Conservation (phyloP, 176 grass and related monocot species). For the Ensete ventricosum region DNA sequence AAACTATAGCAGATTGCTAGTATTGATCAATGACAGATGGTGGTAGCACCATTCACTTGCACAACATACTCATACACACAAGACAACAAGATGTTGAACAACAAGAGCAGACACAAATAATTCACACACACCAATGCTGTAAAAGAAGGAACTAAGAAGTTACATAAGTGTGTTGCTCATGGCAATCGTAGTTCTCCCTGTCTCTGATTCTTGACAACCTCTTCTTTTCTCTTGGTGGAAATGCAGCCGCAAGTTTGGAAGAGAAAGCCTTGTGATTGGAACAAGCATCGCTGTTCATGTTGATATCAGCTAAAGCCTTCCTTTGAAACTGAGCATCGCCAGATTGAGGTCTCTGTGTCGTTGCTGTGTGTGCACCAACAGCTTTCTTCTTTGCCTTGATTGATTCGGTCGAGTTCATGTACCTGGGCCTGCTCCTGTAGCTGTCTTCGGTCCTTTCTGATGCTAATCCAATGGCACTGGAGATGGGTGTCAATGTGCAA, state of each 20-base stretch:
- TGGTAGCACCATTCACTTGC: too few relatives aligned
- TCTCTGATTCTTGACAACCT: conserved; percentile 42
- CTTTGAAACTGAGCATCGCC: conserved; percentile 13
- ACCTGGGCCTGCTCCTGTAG: conserved; percentile 29
- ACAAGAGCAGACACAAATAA: too few relatives aligned
- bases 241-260: conserved; percentile 1
- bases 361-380: neutral
- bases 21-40: too few relatives aligned
- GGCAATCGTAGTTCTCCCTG: conserved; percentile 59
- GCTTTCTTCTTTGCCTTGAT: conserved; percentile 53
- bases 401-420: conserved; percentile 74
- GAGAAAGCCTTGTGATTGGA: conserved; percentile 36
- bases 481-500: conserved; percentile 1
- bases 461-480: neutral
- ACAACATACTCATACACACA: too few relatives aligned
- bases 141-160: too few relatives aligned
- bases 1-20: too few relatives aligned
- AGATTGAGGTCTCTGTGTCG: neutral
- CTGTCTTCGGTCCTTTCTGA: conserved; percentile 22
- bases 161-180: neutral
- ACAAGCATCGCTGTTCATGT: conserved; percentile 36
- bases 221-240: conserved; percentile 32
- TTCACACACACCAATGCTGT: too few relatives aligned
- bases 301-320: conserved; percentile 31
- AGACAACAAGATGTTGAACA: too few relatives aligned